Base-by-base conservation (phyloP, 2,329 filamentous ascomycete species). In the Phialemoniopsis sp. region DNA sequence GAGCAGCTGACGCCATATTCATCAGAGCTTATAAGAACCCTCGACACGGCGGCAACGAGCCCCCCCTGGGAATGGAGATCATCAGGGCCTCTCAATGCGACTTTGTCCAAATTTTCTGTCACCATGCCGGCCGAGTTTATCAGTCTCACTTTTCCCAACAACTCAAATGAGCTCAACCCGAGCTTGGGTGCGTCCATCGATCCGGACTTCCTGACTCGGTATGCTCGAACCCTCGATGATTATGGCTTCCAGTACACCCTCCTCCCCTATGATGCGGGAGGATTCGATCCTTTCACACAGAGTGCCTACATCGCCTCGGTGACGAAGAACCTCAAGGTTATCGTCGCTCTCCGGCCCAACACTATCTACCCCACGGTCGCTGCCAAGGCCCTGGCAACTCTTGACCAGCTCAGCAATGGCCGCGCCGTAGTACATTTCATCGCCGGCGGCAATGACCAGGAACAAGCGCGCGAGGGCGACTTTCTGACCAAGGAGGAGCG, bases 201-300 rank as follows among this genome's bases (percentile, higher is more conserved):
- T 46, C 67, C 72, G 2, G 73, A 73, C 7, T 80, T 65, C 48
- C 66, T 82, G 4, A 58, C 65, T 21, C 72, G 76, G 21, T 81
- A 82, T 49, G 72, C 76, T 13, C 66, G 72, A 16, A 66, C 64
- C 5, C 64, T 81, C 3, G 78, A 82, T 45, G 76, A 81, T 50
- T 74, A 80, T 53, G 72, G 58, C 34, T 81, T 72, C 63, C 78
- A 80, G 56, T 81, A 81, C 54, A 82, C 78, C 0, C 66, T 82
- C 3, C 66, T 80, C 13, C 77, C 77, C 0, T 81, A 82, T 45
- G 68, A 70, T 37, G 79, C 76, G 0, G 67, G 66, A 3, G 71
- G 55, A 9, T 77, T 67, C 41, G 76, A 80, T 46, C 74, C 74
- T 1, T 81, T 72, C 58, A 81, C 76, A 5, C 64, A 75, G 10